These are phyloP conservation scores for Xylaria sp. DNA, from an alignment of 2,329 filamentous ascomycete species.

Conservation along the genomic window DNA sequence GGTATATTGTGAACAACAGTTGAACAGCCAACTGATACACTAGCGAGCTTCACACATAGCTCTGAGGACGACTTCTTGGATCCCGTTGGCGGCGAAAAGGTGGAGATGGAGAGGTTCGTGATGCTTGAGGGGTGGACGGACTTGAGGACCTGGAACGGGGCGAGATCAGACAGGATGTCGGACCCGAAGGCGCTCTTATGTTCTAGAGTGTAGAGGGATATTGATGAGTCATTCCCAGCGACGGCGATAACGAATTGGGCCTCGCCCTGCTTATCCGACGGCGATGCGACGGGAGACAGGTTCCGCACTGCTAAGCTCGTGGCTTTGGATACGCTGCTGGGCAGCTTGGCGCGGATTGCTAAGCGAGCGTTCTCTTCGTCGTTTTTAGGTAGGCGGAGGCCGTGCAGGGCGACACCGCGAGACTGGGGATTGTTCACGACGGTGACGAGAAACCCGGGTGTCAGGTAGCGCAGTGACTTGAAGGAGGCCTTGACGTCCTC, in stretches of 20 bases:
- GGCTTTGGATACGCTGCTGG: constrained; percentile 76
- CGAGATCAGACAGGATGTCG: constrained; percentile 63
- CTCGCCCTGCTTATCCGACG: constrained; percentile 65
- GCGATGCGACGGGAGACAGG: constrained; percentile 66
- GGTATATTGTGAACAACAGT: constrained; percentile 84
- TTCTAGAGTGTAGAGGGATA: constrained; percentile 82
- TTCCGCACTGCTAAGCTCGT: constrained; percentile 82
- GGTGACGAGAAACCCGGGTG: constrained; percentile 67
- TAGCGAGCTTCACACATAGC: constrained; percentile 80
- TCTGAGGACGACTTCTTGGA: constrained; percentile 59
- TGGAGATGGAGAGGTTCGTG: constrained; percentile 68
- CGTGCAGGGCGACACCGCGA: constrained; percentile 67
- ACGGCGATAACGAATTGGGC: constrained; percentile 85
- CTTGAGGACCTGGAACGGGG: constrained; percentile 64
- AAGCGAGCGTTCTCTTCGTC: constrained; percentile 59
- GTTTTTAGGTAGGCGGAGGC: constrained; percentile 62
- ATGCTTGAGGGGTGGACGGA: constrained; percentile 68
- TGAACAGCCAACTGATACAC: constrained; percentile 82
- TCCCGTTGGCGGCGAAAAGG: constrained; percentile 64
- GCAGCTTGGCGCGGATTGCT: constrained; percentile 66
- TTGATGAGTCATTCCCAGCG: constrained; percentile 81
- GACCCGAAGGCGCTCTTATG: constrained; percentile 63
- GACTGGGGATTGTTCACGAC: constrained; percentile 69
- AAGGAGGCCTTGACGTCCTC: constrained; percentile 61
- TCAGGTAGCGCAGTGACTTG: constrained; percentile 69